Base-by-base conservation (phyloP, 169 alveolate species). In the Toxoplasma gondii region DNA sequence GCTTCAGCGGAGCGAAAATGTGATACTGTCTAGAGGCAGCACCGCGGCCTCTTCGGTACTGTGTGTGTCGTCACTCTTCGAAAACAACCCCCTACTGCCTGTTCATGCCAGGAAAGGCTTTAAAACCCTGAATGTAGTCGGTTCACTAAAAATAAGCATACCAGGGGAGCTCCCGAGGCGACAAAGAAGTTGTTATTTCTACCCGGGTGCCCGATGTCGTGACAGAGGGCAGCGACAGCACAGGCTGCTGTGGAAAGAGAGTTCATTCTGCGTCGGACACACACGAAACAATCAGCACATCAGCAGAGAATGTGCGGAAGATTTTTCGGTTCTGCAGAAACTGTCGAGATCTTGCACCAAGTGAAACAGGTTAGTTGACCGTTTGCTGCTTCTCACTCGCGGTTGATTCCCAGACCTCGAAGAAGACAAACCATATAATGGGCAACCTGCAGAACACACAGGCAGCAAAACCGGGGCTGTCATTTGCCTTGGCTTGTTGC, bases 131-230 rank as follows among this genome's bases (percentile, higher is more conserved):
- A 5, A 49, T 39, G 41, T 0, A 39, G 41, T 2, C 78, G 24
- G 12, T 64, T 19, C 24, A 36, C 78, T 4, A 2, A 64, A 64
- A 64, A 16, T 16, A 16, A 24, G 45, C 82, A 17, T 87, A 87
- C 92, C 92, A 87, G 81, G 12, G 83, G 92, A 39, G 92, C 64
- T 43, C 44, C 49, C 19, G 58, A 83, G 83, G 92, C 93, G 17
- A 96, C 96, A 36, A 87, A 81, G 54, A 95, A 96, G 34, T 93
- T 88, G 91, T 96, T 96, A 58, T 88, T 96, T 49, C 88, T 54
- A 27, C 96, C 97, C 38, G 97, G 97, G 84, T 96, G 97, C 12
- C 96, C 97, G 38, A 95, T 96, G 91, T 96, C 97, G 74, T 96
- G 97, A 54, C 96, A 92, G 22, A 96, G 64, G 12, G 95, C 95